Base-by-base conservation (phyloP, 768 basidiomycete species). In the Daedaleopsis sinensis region DNA sequence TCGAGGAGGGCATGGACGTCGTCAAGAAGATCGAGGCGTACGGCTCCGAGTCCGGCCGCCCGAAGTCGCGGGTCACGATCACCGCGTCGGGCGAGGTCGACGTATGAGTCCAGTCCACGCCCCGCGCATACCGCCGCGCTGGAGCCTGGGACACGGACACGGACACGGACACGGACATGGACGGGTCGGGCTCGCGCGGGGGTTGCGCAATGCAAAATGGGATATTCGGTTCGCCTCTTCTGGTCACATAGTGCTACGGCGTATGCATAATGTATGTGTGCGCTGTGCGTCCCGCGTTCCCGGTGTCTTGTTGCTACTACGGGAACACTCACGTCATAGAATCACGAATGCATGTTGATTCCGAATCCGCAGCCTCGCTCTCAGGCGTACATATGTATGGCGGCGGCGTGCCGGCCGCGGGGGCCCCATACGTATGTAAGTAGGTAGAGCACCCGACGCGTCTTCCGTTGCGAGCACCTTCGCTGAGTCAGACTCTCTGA, bases 1-100 rank as follows among this genome's bases (percentile, higher is more conserved):
- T 81, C 56, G 77, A 82, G 24, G 80, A 85, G 42, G 89, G 89
- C 18, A 78, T 88, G 77, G 83, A 87, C 7, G 58, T 89, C 52
- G 85, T 93, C 65, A 84, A 83, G 72, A 73, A 73, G 51, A 81
- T 91, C 52, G 89, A 91, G 74, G 46, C 61, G 7, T 58, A 64
- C 38, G 72, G 72, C 53, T 61, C 70, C 24, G 70, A 71, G 27
- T 70, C 69, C 27, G 72, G 72, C 52, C 63, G 62, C 38, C 67
- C 72, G 16, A 65, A 68, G 61, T 7, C 43, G 35, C 65, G 61
- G 57, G 67, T 70, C 49, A 63, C 60, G 23, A 66, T 70, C 51
- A 66, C 64, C 58, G 59, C 65, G 10, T 70, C 69, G 4, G 69
- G 69, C 24, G 49, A 38, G 18, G 56, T 70, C 24, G 49, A 38